Evolutionary conservation across 1,284 basidiomycete species (phyloP).

Genomic region (Pulveroboletus sp.): DNA sequence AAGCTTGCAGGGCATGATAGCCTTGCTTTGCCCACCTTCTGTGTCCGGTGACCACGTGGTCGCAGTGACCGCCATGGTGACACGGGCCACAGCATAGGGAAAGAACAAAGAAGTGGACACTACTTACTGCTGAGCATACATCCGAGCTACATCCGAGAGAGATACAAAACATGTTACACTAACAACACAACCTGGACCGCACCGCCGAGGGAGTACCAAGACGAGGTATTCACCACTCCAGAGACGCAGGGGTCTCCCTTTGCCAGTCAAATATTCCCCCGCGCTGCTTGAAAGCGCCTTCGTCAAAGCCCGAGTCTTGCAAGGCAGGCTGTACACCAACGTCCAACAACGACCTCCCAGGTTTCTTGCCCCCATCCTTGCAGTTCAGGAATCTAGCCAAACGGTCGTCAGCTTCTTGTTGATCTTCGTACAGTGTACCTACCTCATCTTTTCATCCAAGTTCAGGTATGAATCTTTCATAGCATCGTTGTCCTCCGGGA

Average conservation of each 20-base stretch:
- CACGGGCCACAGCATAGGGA: no score
- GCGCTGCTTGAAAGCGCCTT: neutral
- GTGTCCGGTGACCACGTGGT: no score
- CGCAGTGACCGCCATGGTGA: no score
- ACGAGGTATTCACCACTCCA: slow-evolving; percentile 1
- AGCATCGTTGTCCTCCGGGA: slow-evolving; percentile 41
- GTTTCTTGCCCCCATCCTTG: slow-evolving; percentile 3
- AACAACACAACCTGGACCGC: neutral
- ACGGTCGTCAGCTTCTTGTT: neutral
- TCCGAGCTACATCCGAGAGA: no score
- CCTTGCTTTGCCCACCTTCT: no score
- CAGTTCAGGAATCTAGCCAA: slow-evolving; percentile 5
- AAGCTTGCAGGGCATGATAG: no score
- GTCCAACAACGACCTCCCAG: slow-evolving; percentile 1
- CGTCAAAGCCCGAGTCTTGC: slow-evolving; percentile 5
- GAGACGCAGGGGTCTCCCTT: neutral
- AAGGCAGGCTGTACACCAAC: slow-evolving; percentile 4
- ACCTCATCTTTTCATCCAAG: slow-evolving; percentile 4
- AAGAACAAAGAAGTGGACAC: no score
- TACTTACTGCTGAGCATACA: no score
- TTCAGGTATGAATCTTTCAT: slow-evolving; percentile 33
- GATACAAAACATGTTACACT: neutral
- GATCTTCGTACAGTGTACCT: no score
- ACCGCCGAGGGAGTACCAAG: neutral
- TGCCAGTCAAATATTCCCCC: slow-evolving; percentile 12